phyloP scores from a whole-genome alignment of 805 yeast genomes.

The Blastobotrys muscicola region DNA sequence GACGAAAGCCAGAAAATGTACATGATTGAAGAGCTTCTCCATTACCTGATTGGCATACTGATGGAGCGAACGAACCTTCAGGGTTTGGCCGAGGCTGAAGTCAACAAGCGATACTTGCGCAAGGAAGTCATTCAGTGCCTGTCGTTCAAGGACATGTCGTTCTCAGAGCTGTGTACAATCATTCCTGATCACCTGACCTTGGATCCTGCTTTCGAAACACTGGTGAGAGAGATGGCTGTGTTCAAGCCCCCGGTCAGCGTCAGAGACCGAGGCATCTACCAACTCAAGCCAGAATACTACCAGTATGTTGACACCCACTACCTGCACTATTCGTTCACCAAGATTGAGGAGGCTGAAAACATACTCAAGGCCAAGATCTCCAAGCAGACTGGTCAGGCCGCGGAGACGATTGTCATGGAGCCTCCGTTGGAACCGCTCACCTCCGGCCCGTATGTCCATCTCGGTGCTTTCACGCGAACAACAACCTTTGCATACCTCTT shows the following conservation, averaged over 20 bases:
- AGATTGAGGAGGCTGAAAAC: slow-evolving; percentile 73
- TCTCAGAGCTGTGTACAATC: slow-evolving; percentile 54
- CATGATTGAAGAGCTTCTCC: slow-evolving; percentile 72
- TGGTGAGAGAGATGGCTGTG: slow-evolving; percentile 47
- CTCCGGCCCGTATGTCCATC: slow-evolving; percentile 23
- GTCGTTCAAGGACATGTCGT: slow-evolving; percentile 66
- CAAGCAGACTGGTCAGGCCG: slow-evolving; percentile 30
- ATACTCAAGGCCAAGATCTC: slow-evolving; percentile 45
- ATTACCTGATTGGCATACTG: slow-evolving; percentile 55
- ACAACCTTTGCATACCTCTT: slow-evolving; percentile 20
- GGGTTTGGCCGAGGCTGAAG: slow-evolving; percentile 38
- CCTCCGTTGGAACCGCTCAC: slow-evolving; percentile 36
- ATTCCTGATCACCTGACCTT: slow-evolving; percentile 69
- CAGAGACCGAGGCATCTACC: slow-evolving; percentile 54
- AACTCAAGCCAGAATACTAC: slow-evolving; percentile 48
- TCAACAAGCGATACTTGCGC: slow-evolving; percentile 42
- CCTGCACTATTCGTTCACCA: slow-evolving; percentile 65
- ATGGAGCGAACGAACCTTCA: slow-evolving; percentile 56
- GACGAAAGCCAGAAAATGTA: slow-evolving; percentile 38
- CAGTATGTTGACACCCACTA: slow-evolving; percentile 71
- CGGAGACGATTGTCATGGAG: slow-evolving; percentile 44
- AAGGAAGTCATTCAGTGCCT: slow-evolving; percentile 74
- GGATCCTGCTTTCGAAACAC: slow-evolving; percentile 64
- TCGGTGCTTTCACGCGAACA: slow-evolving; percentile 22
- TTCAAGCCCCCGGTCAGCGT: slow-evolving; percentile 52